phyloP scores from a whole-genome alignment of 208 protist genomes.

The Hexamita inflata region DNA sequence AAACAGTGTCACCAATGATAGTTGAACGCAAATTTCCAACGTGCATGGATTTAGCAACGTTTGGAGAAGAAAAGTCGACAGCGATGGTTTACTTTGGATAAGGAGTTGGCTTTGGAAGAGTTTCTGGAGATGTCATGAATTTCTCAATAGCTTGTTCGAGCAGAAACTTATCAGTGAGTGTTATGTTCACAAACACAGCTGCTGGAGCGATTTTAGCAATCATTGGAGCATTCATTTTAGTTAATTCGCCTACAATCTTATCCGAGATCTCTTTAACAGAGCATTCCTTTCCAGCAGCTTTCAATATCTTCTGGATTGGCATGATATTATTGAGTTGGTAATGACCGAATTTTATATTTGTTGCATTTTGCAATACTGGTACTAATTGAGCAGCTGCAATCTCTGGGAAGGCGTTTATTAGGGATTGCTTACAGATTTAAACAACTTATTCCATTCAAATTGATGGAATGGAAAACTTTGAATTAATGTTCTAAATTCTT shows the following conservation, averaged over 20 bases:
- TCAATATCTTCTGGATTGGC: not conserved
- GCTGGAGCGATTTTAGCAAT: too few relatives aligned
- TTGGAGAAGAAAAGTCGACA: slow-evolving; percentile 88
- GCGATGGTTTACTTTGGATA: slow-evolving; percentile 50
- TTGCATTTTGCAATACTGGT: too few relatives aligned
- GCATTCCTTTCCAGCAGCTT: not conserved
- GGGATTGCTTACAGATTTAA: too few relatives aligned
- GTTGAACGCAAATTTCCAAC: slow-evolving; percentile 88
- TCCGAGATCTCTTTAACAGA: not conserved
- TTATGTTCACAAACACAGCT: too few relatives aligned
- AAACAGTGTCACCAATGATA: slow-evolving; percentile 83
- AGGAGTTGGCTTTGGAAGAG: not conserved
- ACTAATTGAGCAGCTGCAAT: too few relatives aligned
- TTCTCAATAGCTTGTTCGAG: not conserved
- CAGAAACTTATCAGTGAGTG: not conserved
- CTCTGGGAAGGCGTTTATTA: too few relatives aligned
- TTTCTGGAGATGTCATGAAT: not conserved
- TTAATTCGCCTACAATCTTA: not conserved
- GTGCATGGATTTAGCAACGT: slow-evolving; percentile 96
- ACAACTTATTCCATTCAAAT: too few relatives aligned
- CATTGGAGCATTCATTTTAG: not conserved
- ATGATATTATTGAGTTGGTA: slow-evolving; percentile 23
- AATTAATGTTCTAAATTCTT: too few relatives aligned
- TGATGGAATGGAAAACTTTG: too few relatives aligned
- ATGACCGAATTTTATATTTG: slow-evolving; percentile 15